Evolutionary conservation across 306 rosid genomes (phyloP).

Genomic region (Ochetophila trinervis): DNA sequence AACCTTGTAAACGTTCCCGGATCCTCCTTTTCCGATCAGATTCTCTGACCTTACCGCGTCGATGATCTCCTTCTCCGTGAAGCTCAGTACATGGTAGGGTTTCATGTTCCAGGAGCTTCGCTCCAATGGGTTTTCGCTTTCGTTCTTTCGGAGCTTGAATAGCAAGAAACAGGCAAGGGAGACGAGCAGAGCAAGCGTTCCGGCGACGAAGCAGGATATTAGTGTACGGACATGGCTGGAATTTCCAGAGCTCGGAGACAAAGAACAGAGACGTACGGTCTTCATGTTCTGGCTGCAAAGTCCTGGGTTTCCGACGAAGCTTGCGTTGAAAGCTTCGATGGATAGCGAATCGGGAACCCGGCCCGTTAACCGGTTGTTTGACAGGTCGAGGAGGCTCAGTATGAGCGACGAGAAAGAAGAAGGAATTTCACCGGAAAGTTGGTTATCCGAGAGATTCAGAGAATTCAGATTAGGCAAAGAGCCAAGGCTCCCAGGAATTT

Average conservation of each 20-base stretch:
- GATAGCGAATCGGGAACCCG: slow-evolving; percentile 60
- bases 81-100: slow-evolving; percentile 56
- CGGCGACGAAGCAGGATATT: slow-evolving; percentile 46
- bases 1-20: slow-evolving; percentile 79
- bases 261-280: slow-evolving; percentile 44
- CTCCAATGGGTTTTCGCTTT: slow-evolving; percentile 39
- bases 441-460: slow-evolving; percentile 69
- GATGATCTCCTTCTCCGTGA: slow-evolving; percentile 63
- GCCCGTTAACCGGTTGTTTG: slow-evolving; percentile 60
- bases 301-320: slow-evolving; percentile 73
- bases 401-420: slow-evolving; percentile 43
- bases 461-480: slow-evolving; percentile 61
- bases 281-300: slow-evolving; percentile 55
- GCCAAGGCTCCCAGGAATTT: slow-evolving; percentile 61
- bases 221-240: slow-evolving; percentile 31
- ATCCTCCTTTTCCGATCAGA: slow-evolving; percentile 84
- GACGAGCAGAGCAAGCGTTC: slow-evolving; percentile 38
- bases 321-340: slow-evolving; percentile 51
- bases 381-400: slow-evolving; percentile 77
- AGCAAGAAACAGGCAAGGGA: slow-evolving; percentile 35
- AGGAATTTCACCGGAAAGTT: slow-evolving; percentile 67
- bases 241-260: slow-evolving; percentile 27
- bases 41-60: slow-evolving; percentile 57
- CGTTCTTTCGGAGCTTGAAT: slow-evolving; percentile 38
- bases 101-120: slow-evolving; percentile 65